Percentiles rank a stretch among this genome's conserved stretches.
phyloP scores from a whole-genome alignment of 176 grass and related monocot genomes.

The Olyra latifolia region DNA sequence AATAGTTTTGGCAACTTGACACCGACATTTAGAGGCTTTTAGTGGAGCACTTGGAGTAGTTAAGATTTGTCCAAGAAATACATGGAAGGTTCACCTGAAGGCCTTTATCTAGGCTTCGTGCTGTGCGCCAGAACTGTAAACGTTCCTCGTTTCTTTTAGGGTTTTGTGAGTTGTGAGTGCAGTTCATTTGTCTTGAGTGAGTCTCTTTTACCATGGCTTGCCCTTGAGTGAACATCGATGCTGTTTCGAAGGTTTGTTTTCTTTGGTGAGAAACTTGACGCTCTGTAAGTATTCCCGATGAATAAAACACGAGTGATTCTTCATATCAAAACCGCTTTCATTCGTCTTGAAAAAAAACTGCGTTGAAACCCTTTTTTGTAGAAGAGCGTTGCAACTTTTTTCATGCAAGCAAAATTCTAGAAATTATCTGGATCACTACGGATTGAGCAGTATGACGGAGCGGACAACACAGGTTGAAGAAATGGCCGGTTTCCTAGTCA shows the following conservation, averaged over 20 bases:
- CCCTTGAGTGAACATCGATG: conserved; percentile 43
- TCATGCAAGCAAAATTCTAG: neutral
- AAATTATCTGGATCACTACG: neutral
- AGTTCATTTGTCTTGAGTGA: conserved; percentile 31
- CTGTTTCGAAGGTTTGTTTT: conserved; percentile 23
- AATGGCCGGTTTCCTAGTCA: neutral
- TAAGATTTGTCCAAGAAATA: neutral
- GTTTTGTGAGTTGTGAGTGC: conserved; percentile 29
- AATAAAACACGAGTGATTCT: conserved; percentile 27
- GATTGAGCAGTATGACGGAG: neutral
- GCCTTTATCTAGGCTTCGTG: neutral
- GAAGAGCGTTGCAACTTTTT: too few relatives aligned
- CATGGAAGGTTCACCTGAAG: neutral
- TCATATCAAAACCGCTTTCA: neutral
- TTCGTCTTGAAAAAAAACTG: neutral
- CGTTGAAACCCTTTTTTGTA: too few relatives aligned
- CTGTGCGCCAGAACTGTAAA: neutral
- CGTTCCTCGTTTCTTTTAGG: neutral
- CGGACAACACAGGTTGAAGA: neutral
- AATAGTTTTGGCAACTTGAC: conserved; percentile 54
- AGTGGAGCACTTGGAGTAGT: neutral
- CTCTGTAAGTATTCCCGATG: conserved; percentile 27
- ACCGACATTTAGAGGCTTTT: neutral
- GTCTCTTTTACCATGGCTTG: conserved; percentile 50
- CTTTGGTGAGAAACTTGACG: conserved; percentile 14